Evolutionary conservation across 108 stramenopile species (phyloP).

Genomic region (Nitzschia inconspicua): DNA sequence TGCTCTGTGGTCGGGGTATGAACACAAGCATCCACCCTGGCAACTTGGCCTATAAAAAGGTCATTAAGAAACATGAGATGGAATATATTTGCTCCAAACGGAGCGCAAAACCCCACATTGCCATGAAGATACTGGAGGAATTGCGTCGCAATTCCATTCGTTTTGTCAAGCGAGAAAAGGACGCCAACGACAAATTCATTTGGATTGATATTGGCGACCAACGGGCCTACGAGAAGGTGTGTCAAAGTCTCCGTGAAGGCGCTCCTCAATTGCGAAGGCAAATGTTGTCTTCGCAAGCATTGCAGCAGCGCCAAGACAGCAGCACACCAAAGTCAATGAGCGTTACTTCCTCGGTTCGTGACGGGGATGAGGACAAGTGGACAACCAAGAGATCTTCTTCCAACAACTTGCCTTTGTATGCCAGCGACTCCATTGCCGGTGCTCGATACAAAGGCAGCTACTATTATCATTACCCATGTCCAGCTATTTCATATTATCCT

Average conservation of each 20-base stretch:
- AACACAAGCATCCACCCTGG: constrained; percentile 67
- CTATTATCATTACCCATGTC: no score
- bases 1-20: constrained; percentile 71
- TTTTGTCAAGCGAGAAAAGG: constrained; percentile 59
- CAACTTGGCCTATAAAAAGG: constrained; percentile 54
- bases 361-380: no score
- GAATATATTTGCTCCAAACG: constrained; percentile 36
- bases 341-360: no score
- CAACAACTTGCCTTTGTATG: no score
- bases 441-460: no score
- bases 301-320: constrained; percentile 1
- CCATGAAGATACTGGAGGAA: constrained; percentile 43
- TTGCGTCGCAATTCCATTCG: constrained; percentile 39
- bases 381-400: no score
- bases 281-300: constrained; percentile 18
- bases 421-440: no score
- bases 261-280: constrained; percentile 39
- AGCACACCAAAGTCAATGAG: no score
- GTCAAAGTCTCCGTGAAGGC: constrained; percentile 65
- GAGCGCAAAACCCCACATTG: constrained; percentile 58
- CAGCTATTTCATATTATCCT: no score
- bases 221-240: constrained; percentile 51
- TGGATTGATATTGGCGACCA: constrained; percentile 56
- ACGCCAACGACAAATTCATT: neutral
- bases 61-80: constrained; percentile 52